These are phyloP conservation scores for Exophiala mesophila DNA, from an alignment of 2,329 filamentous ascomycete species.

Conservation along the genomic window DNA sequence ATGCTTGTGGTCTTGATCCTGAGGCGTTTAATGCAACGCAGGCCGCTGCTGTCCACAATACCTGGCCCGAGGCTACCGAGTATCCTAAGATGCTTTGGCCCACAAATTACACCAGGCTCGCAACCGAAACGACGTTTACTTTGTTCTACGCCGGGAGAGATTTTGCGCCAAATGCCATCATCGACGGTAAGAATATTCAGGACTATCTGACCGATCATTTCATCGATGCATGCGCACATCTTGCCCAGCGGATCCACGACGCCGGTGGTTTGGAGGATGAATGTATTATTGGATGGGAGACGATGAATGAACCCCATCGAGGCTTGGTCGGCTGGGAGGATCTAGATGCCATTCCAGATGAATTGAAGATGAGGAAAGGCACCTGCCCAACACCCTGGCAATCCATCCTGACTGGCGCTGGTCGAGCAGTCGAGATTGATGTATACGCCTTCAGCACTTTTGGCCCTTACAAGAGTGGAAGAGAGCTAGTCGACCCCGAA, in stretches of 20 bases:
- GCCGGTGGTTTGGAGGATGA: constrained; percentile 83
- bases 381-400: constrained; percentile 94
- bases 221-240: constrained; percentile 69
- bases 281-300: constrained; percentile 92
- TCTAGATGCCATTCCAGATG: constrained; percentile 71
- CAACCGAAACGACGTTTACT: constrained; percentile 85
- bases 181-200: constrained; percentile 92
- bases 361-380: constrained; percentile 87
- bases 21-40: constrained; percentile 78
- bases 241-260: constrained; percentile 80
- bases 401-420: constrained; percentile 84
- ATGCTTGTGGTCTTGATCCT: constrained; percentile 88
- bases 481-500: constrained; percentile 77
- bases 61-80: constrained; percentile 73
- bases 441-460: constrained; percentile 92
- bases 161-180: constrained; percentile 93
- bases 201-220: constrained; percentile 90
- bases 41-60: constrained; percentile 92
- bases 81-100: constrained; percentile 99
- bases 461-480: constrained; percentile 85
- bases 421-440: constrained; percentile 81
- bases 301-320: constrained; percentile 88
- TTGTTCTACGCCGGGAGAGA: constrained; percentile 86
- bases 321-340: constrained; percentile 81
- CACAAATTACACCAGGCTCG: constrained; percentile 88